phyloP scores from a whole-genome alignment of 2,329 filamentous ascomycete genomes.

The Capronia coronata region DNA sequence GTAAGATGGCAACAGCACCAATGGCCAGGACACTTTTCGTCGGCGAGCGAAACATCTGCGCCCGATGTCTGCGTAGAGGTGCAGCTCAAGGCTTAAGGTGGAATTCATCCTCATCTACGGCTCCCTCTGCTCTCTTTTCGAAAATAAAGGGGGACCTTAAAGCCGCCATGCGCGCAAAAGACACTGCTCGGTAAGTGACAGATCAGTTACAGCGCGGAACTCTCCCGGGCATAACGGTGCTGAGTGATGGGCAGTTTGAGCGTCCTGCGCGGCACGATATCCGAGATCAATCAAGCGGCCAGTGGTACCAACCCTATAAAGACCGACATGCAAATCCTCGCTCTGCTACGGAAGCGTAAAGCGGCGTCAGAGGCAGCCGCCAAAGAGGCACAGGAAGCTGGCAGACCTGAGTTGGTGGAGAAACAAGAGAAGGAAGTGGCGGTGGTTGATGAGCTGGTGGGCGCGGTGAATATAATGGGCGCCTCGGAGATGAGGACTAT shows the following conservation, averaged over 20 bases:
- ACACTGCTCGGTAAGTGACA: conserved; percentile 37
- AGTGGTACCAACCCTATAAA: conserved; percentile 42
- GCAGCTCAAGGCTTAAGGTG: conserved; percentile 31
- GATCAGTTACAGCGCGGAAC: not conserved
- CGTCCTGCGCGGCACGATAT: conserved; percentile 44
- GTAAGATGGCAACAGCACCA: conserved; percentile 10
- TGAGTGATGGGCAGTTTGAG: conserved; percentile 35
- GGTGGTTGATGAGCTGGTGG: conserved; percentile 42
- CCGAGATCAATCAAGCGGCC: conserved; percentile 45
- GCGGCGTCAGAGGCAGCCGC: conserved; percentile 36
- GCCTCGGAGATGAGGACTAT: conserved; percentile 37
- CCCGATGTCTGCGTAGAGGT: conserved; percentile 11
- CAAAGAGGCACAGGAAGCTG: conserved; percentile 38
- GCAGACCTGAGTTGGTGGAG: conserved; percentile 41
- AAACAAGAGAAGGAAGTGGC: conserved; percentile 41
- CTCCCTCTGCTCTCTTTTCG: conserved; percentile 39
- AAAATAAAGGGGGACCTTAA: conserved; percentile 44
- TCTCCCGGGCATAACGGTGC: not conserved
- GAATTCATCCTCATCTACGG: conserved; percentile 36
- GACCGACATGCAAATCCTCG: conserved; percentile 43
- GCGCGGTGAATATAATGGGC: conserved; percentile 38
- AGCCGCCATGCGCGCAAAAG: conserved; percentile 45
- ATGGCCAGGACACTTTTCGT: conserved; percentile 1
- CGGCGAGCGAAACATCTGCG: conserved; percentile 11
- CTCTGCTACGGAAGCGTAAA: conserved; percentile 42